Conservation (phyloP, 176 grass and related monocot genomes). For the Aegilops bicornis region DNA sequence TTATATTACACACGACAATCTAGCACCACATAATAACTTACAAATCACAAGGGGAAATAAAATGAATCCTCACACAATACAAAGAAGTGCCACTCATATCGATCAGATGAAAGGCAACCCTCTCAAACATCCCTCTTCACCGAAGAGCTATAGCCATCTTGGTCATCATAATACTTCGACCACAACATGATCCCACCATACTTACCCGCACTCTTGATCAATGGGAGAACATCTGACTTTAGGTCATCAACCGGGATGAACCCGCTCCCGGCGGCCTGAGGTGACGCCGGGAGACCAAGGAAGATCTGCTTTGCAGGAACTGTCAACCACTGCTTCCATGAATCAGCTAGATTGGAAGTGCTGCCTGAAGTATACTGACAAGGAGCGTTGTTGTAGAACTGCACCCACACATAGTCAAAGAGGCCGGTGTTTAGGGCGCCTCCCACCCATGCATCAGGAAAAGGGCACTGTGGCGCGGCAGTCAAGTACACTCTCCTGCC, state of each 20-base stretch:
- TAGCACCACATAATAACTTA: neutral
- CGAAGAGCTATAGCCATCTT: conserved; percentile 43
- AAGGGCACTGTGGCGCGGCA: conserved; percentile 49
- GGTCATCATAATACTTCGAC: conserved; percentile 63
- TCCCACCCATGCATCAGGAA: conserved; percentile 46
- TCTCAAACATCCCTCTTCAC: conserved; percentile 46
- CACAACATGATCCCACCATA: conserved; percentile 66
- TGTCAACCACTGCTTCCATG: conserved; percentile 48
- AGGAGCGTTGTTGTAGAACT: conserved; percentile 42
- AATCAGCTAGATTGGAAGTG: conserved; percentile 12
- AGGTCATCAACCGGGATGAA: conserved; percentile 42
- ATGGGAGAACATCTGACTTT: conserved; percentile 40
- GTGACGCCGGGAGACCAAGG: conserved; percentile 41
- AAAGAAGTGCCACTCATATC: neutral
- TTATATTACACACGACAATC: neutral
- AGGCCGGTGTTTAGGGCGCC: conserved; percentile 38
- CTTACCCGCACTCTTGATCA: conserved; percentile 38
- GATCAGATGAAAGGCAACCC: neutral
- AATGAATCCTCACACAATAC: neutral
- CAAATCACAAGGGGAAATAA: neutral
- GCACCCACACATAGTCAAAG: conserved; percentile 41
- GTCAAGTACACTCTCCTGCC: conserved; percentile 32
- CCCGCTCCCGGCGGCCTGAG: conserved; percentile 39
- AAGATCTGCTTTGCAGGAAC: conserved; percentile 46
- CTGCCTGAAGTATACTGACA: conserved; percentile 27